A percentile compares a stretch with the other conserved stretches of the same genome.
These are phyloP conservation scores for Sordariomycetes sp. DNA, from an alignment of 2,329 filamentous ascomycete species.

Conservation along the genomic window DNA sequence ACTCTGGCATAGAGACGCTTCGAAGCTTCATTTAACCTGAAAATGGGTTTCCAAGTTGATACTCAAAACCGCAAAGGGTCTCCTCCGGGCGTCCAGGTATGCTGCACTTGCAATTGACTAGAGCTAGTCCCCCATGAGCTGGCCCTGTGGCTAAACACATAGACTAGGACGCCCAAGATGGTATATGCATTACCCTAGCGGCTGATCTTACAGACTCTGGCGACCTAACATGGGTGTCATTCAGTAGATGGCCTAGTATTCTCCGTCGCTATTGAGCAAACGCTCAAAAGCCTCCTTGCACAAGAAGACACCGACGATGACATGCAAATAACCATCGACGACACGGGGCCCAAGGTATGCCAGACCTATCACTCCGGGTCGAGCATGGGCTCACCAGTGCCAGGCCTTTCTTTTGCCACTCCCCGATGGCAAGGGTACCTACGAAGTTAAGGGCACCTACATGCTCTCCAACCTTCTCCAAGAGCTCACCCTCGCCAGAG, in stretches of 20 bases:
- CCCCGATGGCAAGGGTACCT: slow-evolving; percentile 21
- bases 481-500: slow-evolving; percentile 83
- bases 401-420: neutral
- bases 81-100: neutral
- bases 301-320: slow-evolving; percentile 92
- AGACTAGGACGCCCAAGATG: neutral
- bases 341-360: slow-evolving; percentile 74
- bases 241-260: slow-evolving; percentile 28
- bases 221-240: neutral
- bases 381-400: slow-evolving; percentile 58
- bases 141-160: neutral
- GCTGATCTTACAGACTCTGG: neutral
- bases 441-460: slow-evolving; percentile 90
- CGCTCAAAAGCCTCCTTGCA: slow-evolving; percentile 62
- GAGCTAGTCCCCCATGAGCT: neutral
- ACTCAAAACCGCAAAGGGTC: neutral
- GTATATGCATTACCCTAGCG: neutral
- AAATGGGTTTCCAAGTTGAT: neutral
- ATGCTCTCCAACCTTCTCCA: slow-evolving; percentile 95
- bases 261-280: slow-evolving; percentile 74
- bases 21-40: neutral
- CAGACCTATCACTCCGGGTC: slow-evolving; percentile 35
- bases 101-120: neutral
- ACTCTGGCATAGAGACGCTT: neutral
- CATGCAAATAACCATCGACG: slow-evolving; percentile 96